Conservation (phyloP, 2,329 filamentous ascomycete species). For the Phialophora tarda region DNA sequence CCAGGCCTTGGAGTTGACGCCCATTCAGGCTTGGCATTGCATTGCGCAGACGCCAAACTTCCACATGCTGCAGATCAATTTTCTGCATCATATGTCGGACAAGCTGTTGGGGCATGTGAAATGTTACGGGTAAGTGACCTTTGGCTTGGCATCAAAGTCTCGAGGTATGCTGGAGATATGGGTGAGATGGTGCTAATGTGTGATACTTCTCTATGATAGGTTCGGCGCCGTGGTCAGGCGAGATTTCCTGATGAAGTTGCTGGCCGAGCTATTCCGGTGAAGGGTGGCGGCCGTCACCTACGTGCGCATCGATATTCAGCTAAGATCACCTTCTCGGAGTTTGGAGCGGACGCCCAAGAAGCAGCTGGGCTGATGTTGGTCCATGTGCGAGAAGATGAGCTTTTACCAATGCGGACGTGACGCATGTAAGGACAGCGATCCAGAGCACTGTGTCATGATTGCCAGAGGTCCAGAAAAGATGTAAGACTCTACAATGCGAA, state of each 20-base stretch:
- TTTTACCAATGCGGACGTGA: background rate
- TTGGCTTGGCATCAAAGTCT: too few species aligned
- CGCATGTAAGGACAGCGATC: background rate
- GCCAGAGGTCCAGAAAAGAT: background rate
- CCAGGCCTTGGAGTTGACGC: constrained; percentile 44
- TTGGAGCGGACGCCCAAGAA: background rate
- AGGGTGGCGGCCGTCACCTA: background rate
- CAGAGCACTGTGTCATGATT: background rate
- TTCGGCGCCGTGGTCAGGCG: constrained; percentile 24
- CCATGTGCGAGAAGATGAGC: background rate
- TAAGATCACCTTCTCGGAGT: background rate
- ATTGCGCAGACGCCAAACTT: constrained; percentile 42
- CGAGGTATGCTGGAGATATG: too few species aligned
- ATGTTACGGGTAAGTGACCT: constrained; percentile 44
- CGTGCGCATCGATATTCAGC: background rate
- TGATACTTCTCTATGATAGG: background rate
- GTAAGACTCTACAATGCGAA: background rate
- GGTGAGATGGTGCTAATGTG: background rate
- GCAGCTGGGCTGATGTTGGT: background rate
- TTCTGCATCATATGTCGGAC: constrained; percentile 39
- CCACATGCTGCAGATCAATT: constrained; percentile 31
- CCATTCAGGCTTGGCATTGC: constrained; percentile 47
- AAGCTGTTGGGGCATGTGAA: constrained; percentile 41
- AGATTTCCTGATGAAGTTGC: constrained; percentile 16
- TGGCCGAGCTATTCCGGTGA: constrained; percentile 6